Percentiles rank a stretch among this genome's conserved stretches.
Conservation (phyloP, 2,329 filamentous ascomycete species). For the Tolypocladium album region DNA sequence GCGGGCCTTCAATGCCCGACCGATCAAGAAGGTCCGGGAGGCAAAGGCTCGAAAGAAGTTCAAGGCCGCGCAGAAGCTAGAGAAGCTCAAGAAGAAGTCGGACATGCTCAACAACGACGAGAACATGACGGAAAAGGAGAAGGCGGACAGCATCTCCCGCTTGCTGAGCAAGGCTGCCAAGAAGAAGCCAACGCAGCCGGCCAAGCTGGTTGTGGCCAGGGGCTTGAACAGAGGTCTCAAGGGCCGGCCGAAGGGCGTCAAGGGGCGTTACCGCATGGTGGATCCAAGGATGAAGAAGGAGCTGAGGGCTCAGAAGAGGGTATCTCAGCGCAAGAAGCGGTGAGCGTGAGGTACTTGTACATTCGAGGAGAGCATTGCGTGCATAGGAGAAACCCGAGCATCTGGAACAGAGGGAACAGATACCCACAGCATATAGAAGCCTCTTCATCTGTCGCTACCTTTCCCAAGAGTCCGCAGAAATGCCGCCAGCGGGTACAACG, state of each 20-base stretch:
- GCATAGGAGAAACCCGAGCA: background rate
- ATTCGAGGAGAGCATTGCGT: background rate
- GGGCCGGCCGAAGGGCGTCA: conserved; percentile 81
- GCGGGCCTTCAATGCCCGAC: conserved; percentile 84
- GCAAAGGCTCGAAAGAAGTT: conserved; percentile 96
- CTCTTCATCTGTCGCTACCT: background rate
- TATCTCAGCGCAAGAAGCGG: conserved; percentile 52
- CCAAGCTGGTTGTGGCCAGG: conserved; percentile 81
- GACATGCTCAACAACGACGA: conserved; percentile 82
- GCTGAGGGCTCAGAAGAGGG: conserved; percentile 73
- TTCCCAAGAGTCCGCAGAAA: conserved; percentile 37
- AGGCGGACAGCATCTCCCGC: conserved; percentile 72
- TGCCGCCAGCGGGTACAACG: conserved; percentile 49
- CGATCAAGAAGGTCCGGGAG: conserved; percentile 98
- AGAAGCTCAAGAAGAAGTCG: conserved; percentile 97
- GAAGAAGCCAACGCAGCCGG: conserved; percentile 74
- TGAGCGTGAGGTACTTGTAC: background rate
- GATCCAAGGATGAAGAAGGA: conserved; percentile 96
- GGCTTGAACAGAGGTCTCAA: conserved; percentile 77
- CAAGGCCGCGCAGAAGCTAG: conserved; percentile 78
- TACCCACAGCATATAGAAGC: background rate
- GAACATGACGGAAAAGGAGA: conserved; percentile 90
- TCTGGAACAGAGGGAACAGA: background rate
- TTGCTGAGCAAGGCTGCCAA: conserved; percentile 72
- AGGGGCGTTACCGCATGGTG: conserved; percentile 96